Conservation (phyloP, 345 rosid genomes). For the Hibiscus trionum region DNA sequence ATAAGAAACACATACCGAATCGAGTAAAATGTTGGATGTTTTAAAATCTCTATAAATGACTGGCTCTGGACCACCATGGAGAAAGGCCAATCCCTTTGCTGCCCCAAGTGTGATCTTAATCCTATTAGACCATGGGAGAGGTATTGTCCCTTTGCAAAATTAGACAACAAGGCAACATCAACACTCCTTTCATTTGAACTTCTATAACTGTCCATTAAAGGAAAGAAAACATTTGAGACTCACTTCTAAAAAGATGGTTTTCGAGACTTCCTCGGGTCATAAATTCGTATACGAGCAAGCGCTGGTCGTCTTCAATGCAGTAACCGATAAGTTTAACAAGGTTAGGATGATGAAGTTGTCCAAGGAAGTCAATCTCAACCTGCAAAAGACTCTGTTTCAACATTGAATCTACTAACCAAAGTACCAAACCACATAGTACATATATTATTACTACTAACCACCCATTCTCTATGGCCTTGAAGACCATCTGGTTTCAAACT, state of each 20-base stretch:
- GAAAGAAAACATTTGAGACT: conserved; percentile 19
- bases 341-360: conserved; percentile 89
- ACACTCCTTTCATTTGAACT: conserved; percentile 4
- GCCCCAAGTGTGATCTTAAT: conserved; percentile 92
- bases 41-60: conserved; percentile 96
- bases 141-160: conserved; percentile 54
- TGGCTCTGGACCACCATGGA: conserved; percentile 79
- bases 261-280: conserved; percentile 98
- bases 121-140: conserved; percentile 79
- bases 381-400: conserved; percentile 15
- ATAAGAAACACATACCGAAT: conserved; percentile 45
- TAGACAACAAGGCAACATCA: conserved; percentile 15
- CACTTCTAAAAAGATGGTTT: conserved; percentile 96
- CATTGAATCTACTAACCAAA: conserved; percentile 10
- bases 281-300: conserved; percentile 87
- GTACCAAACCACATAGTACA: conserved; percentile 21
- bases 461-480: conserved; percentile 84
- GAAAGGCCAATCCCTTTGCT: conserved; percentile 93
- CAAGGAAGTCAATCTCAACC: conserved; percentile 93
- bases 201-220: not conserved
- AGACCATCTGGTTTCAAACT: conserved; percentile 85
- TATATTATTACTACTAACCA: conserved; percentile 46
- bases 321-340: conserved; percentile 87
- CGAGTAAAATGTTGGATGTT: conserved; percentile 90
- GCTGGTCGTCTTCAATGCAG: conserved; percentile 89